These are phyloP conservation scores for Suhomyces tanzawaensis DNA, from an alignment of 805 yeast genomes.

Conservation along the genomic window DNA sequence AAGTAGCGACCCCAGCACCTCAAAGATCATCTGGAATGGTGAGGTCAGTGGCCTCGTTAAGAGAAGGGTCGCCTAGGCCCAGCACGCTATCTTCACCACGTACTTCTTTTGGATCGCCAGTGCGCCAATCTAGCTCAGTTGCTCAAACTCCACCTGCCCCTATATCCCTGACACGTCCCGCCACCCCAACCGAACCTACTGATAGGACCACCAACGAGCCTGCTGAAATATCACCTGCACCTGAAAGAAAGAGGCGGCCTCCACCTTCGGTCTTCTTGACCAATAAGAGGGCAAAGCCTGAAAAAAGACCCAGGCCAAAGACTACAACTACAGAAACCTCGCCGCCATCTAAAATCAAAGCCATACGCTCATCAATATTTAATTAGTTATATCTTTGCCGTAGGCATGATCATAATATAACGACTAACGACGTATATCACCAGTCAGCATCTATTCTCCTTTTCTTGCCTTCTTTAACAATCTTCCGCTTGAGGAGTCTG, in stretches of 20 bases:
- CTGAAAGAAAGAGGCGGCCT: conserved; percentile 2
- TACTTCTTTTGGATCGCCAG: too few relatives aligned
- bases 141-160: not conserved
- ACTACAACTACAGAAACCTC: conserved; percentile 1
- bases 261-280: conserved; percentile 12
- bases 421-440: not conserved
- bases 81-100: too few relatives aligned
- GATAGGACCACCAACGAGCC: not conserved
- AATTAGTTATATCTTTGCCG: conserved; percentile 11
- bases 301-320: conserved; percentile 8
- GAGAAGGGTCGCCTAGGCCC: too few relatives aligned
- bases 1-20: too few relatives aligned
- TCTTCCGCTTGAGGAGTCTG: conserved; percentile 23
- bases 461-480: conserved; percentile 18
- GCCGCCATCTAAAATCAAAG: conserved; percentile 16
- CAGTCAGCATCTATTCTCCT: not conserved
- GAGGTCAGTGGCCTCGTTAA: too few relatives aligned
- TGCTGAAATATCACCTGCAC: too few relatives aligned
- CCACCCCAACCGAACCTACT: too few relatives aligned
- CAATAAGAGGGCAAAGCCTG: conserved; percentile 6
- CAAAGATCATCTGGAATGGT: too few relatives aligned
- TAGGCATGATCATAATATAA: too few relatives aligned
- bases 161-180: too few relatives aligned
- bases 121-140: too few relatives aligned
- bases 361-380: conserved; percentile 32